These are phyloP conservation scores for Geotrichum klebahnii DNA, from an alignment of 1,139 yeast genomes.

Conservation along the genomic window DNA sequence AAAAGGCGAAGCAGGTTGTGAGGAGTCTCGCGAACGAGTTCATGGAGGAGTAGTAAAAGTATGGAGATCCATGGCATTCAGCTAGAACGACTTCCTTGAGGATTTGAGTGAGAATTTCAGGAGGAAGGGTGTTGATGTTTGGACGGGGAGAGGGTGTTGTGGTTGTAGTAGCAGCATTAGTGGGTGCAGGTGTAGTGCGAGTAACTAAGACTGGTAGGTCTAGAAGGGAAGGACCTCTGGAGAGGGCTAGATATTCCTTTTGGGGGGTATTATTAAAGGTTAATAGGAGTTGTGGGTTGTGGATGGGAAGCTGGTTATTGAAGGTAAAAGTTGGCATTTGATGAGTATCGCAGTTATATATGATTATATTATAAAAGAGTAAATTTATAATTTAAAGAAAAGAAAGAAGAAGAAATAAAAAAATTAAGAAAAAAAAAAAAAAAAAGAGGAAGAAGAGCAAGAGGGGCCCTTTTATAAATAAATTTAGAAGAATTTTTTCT, in stretches of 20 bases:
- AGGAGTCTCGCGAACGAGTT: conserved; percentile 31
- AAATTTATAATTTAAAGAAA: not conserved
- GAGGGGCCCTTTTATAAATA: conserved; percentile 1
- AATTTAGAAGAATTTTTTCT: no score
- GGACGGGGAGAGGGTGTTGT: conserved; percentile 15
- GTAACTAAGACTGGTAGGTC: not conserved
- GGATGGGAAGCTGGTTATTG: not conserved
- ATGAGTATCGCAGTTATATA: not conserved
- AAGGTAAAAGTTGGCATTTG: conserved; percentile 8
- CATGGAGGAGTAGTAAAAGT: conserved; percentile 26
- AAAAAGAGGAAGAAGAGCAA: not conserved
- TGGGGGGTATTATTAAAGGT: not conserved
- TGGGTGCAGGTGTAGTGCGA: no score
- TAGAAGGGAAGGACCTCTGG: conserved; percentile 6
- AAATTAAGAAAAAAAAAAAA: conserved; percentile 6
- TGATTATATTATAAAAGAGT: not conserved
- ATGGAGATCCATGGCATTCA: conserved; percentile 22
- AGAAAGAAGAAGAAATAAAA: not conserved
- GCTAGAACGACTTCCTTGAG: conserved; percentile 33
- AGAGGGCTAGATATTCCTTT: conserved; percentile 2
- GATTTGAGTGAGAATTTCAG: conserved; percentile 36
- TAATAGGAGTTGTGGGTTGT: conserved; percentile 2
- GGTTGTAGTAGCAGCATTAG: not conserved
- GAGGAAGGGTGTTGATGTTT: conserved; percentile 32
- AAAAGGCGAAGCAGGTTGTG: conserved; percentile 37